phyloP scores from a whole-genome alignment of 2,329 filamentous ascomycete species.

The Dactylellina haptotyla region DNA sequence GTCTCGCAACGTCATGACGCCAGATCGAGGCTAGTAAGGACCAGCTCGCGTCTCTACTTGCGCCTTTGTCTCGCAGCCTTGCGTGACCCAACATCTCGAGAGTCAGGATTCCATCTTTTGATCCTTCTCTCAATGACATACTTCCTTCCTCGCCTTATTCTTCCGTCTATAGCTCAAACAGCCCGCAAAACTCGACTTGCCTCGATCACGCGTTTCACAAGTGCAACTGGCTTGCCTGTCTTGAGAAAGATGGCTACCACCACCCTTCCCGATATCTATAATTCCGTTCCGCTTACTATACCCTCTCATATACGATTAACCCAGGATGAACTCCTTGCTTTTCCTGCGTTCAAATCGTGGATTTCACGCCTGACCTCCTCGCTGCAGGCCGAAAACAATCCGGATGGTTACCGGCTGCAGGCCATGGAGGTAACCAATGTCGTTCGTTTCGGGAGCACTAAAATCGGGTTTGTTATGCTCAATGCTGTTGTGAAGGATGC shows the following conservation, averaged over 20 bases:
- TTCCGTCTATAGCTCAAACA: background rate
- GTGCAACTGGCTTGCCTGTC: background rate
- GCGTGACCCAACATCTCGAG: too few relatives aligned
- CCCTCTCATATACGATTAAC: slow-evolving; percentile 31
- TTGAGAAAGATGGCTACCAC: slow-evolving; percentile 24
- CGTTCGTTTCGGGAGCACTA: slow-evolving; percentile 22
- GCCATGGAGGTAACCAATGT: slow-evolving; percentile 38
- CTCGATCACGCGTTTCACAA: background rate
- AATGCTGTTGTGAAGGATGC: slow-evolving; percentile 65
- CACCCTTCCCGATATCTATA: slow-evolving; percentile 19
- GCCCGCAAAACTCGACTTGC: background rate
- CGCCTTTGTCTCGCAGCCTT: background rate
- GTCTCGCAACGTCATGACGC: too few relatives aligned
- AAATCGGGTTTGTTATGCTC: slow-evolving; percentile 70
- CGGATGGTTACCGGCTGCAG: slow-evolving; percentile 34
- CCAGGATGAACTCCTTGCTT: slow-evolving; percentile 18
- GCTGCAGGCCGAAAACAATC: slow-evolving; percentile 37
- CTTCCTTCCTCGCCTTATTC: background rate
- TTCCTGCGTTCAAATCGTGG: slow-evolving; percentile 50
- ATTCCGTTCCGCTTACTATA: slow-evolving; percentile 16
- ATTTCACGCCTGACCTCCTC: slow-evolving; percentile 41
- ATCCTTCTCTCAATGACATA: background rate
- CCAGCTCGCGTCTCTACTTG: too few relatives aligned
- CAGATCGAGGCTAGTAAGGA: too few relatives aligned
- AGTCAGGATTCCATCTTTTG: too few relatives aligned